A percentile compares a stretch with the other conserved stretches of the same genome.
Conservation (phyloP, 305 asterid genomes). For the Withania somnifera region DNA sequence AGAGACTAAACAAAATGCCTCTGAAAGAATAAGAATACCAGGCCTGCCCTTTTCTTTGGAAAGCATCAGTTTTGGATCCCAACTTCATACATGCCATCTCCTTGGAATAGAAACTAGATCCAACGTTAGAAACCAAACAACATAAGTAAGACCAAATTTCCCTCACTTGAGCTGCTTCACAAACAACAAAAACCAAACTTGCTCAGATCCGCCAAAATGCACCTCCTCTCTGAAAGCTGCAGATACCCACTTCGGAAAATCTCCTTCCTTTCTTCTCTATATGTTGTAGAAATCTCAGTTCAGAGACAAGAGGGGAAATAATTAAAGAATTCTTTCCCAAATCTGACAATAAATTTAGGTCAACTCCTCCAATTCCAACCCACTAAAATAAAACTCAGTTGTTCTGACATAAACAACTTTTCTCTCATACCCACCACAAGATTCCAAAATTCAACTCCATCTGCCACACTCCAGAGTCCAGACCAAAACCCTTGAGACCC, state of each 20-base stretch:
- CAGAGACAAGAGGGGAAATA: neutral
- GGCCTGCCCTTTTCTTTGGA: constrained; percentile 83
- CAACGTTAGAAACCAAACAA: neutral
- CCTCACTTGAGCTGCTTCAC: neutral
- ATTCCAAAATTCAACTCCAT: constrained; percentile 49
- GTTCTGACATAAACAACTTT: constrained; percentile 40
- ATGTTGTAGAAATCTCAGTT: constrained; percentile 10
- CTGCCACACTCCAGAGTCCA: constrained; percentile 9
- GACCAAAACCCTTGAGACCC: constrained; percentile 1
- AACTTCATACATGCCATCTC: constrained; percentile 92
- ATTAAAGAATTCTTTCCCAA: neutral
- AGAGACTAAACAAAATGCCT: neutral
- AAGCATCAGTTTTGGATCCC: constrained; percentile 92
- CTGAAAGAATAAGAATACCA: constrained; percentile 40
- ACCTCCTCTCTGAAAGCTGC: neutral
- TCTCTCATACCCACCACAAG: constrained; percentile 36
- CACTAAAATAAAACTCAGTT: constrained; percentile 17
- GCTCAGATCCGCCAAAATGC: neutral
- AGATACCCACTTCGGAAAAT: constrained; percentile 12
- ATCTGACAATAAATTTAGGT: constrained; percentile 33
- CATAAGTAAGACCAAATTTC: neutral
- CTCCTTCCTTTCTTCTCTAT: constrained; percentile 21
- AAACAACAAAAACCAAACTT: neutral
- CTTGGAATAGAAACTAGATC: neutral
- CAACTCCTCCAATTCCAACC: constrained; percentile 43